Evolutionary conservation across 2,329 filamentous ascomycete genomes (phyloP), one percentile per base, ranked within the genome.

Genomic region (Ceratocystis variospora): DNA sequence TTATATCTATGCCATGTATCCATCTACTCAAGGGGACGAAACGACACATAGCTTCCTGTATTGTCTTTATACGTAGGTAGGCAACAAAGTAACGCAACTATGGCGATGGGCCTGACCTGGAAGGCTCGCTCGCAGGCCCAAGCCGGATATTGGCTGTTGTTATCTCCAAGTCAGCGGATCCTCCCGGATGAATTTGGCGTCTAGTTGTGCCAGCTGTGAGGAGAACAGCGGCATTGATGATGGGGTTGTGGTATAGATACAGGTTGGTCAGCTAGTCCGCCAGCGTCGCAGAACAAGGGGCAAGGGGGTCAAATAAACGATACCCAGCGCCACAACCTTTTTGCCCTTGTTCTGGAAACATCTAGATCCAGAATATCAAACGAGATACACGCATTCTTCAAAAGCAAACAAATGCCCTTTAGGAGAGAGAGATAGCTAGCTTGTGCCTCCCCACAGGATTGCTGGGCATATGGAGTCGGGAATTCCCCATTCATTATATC

Each of bases 341-440:
- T 50, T 19, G 53, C 22, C 28, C 31, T 59, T 59, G 17, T 59
- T 59, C 28, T 59, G 28, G 55, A 15, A 59, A 22, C 55, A 37
- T 59, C 8, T n/a, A 37, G 6, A 19, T n/a, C 37, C 31, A n/a
- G n/a, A 31, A 15, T 19, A 59, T 17, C 55, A 59, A 59, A 31
- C 55, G 55, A 59, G 55, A 59, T n/a, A 59, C 55, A 59, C 28
- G 28, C 55, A 59, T 59, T 59, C 55, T 59, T 59, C 55, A 59
- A 17, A 59, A 28, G 55, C 55, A 59, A 59, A 10, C 33, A 53
- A 53, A 28, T 28, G 17, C 19, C 22, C 10, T 41, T 3, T 41
- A 12, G 37, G 12, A 41, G 10, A 3, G 37, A 12, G 10, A 41
- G 37, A 10, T 15, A 15, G 37, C 37, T 15, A 15, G 37, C 37